Conservation (phyloP, 2,329 filamentous ascomycete species). For the Aspergillus udagawae region DNA sequence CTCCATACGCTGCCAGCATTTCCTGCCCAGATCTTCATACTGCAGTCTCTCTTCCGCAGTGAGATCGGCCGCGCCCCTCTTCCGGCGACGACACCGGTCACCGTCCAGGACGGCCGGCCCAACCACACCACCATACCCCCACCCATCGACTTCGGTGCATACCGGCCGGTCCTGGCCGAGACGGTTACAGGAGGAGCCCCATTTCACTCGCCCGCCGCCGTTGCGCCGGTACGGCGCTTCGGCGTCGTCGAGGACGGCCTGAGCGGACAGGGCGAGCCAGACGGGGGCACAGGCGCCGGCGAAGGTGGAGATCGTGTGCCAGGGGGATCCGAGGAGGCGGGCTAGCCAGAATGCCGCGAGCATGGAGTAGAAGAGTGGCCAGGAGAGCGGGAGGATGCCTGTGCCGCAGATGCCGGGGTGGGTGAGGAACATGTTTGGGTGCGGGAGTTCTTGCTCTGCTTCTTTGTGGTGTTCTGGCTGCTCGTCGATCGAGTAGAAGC, state of each 20-base stretch:
- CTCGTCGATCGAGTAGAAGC: slow-evolving; percentile 50
- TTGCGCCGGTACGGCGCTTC: slow-evolving; percentile 53
- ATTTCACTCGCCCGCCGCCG: slow-evolving; percentile 64
- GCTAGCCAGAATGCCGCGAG: slow-evolving; percentile 63
- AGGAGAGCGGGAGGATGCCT: slow-evolving; percentile 69
- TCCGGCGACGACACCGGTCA: slow-evolving; percentile 54
- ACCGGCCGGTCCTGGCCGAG: slow-evolving; percentile 59
- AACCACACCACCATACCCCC: slow-evolving; percentile 63
- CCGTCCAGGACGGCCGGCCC: slow-evolving; percentile 49
- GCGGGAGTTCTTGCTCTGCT: slow-evolving; percentile 13
- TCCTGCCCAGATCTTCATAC: slow-evolving; percentile 39
- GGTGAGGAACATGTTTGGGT: slow-evolving; percentile 67
- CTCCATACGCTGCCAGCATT: slow-evolving; percentile 43
- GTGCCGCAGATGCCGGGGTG: slow-evolving; percentile 88
- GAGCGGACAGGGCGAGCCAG: slow-evolving; percentile 70
- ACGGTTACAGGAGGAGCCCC: slow-evolving; percentile 70
- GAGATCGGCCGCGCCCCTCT: slow-evolving; percentile 53
- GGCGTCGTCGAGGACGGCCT: slow-evolving; percentile 39
- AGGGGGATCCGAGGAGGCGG: slow-evolving; percentile 77
- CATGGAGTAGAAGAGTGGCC: slow-evolving; percentile 68
- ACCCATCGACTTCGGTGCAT: slow-evolving; percentile 79
- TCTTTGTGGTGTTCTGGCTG: slow-evolving; percentile 11
- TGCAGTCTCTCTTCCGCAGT: slow-evolving; percentile 43
- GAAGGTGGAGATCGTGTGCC: slow-evolving; percentile 78
- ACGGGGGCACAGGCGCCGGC: slow-evolving; percentile 70